Base-by-base conservation (phyloP, 1,284 basidiomycete species). In the Waitea zeae region DNA sequence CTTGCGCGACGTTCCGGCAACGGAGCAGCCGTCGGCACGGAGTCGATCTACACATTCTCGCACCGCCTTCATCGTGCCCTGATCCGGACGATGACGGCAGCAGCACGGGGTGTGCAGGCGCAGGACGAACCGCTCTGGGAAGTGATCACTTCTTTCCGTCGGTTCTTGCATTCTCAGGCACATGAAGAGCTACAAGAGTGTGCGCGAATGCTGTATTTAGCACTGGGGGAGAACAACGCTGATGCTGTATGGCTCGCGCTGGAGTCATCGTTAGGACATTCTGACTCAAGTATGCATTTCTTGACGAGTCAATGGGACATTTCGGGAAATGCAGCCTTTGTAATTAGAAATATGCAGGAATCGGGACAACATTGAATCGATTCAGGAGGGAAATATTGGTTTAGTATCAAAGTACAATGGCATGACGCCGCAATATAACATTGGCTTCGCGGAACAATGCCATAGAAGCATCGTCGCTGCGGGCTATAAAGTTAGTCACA, bases 231-330 rank as follows among this genome's bases (percentile, higher is more conserved):
- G 40, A 60, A 68, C 12, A 84, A 92, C 45, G 64, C 63, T 28
- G 89, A 93, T 53, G 68, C 72, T 1, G 73, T 90, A 3, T 93
- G 88, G 88, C 50, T 90, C 26, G 73, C 64, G 5, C 54, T 93
- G 36, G 51, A 18, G 69, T 67, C 6, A 82, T 77, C 0, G 49
- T 59, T 34, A 65, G 63, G 2, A 50, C 51, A 17, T 44, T 58
- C 18, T 49, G 54, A 29, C 50, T 55, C 15, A 49, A 58, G 13
- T 56, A 70, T 41, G 40, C 46, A 14, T 81, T 77, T 44, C 48
- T 84, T 49, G 49, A 47, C 39, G 59, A 69, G n/a, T n/a, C n/a
- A n/a, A n/a, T n/a, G n/a, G n/a, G n/a, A n/a, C n/a, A n/a, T n/a
- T n/a, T n/a, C n/a, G n/a, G n/a, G n/a, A n/a, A n/a, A n/a, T n/a